Evolutionary conservation across 225 moss, liverwort and hornwort species (phyloP).

Genomic region (Marchantia polymorpha): DNA sequence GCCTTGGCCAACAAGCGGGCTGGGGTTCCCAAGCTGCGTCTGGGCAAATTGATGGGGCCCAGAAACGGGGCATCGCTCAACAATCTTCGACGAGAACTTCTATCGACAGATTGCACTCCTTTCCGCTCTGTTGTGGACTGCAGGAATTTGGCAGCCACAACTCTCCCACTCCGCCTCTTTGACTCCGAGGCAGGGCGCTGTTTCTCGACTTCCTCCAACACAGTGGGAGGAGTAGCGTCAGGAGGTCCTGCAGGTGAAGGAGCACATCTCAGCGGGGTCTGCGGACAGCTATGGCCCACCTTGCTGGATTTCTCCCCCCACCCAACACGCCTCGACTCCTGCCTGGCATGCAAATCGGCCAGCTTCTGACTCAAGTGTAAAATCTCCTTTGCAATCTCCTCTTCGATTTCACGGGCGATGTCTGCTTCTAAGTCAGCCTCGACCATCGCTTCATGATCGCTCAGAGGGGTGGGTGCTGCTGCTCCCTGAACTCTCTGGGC

Average conservation of each 20-base stretch:
- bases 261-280: constrained; percentile 54
- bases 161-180: constrained; percentile 35
- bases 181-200: not conserved
- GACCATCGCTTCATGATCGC: constrained; percentile 24
- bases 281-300: constrained; percentile 56
- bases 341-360: constrained; percentile 59
- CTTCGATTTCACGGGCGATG: constrained; percentile 63
- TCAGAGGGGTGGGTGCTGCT: not conserved
- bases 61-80: constrained; percentile 18
- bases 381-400: constrained; percentile 79
- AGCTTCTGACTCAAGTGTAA: constrained; percentile 67
- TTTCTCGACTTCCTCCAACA: constrained; percentile 8
- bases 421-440: constrained; percentile 65
- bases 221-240: constrained; percentile 6
- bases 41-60: constrained; percentile 21
- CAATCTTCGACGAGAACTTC: not conserved
- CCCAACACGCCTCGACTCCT: constrained; percentile 48
- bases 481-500: not conserved
- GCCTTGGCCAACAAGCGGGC: constrained; percentile 24
- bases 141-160: constrained; percentile 43
- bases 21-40: constrained; percentile 38
- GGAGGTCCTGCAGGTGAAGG: constrained; percentile 20
- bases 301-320: constrained; percentile 33
- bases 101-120: constrained; percentile 1
- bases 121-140: constrained; percentile 6